Percentiles rank a stretch among this genome's conserved stretches.
phyloP scores from a whole-genome alignment of 2,329 filamentous ascomycete species.

The Claviceps digitariae region DNA sequence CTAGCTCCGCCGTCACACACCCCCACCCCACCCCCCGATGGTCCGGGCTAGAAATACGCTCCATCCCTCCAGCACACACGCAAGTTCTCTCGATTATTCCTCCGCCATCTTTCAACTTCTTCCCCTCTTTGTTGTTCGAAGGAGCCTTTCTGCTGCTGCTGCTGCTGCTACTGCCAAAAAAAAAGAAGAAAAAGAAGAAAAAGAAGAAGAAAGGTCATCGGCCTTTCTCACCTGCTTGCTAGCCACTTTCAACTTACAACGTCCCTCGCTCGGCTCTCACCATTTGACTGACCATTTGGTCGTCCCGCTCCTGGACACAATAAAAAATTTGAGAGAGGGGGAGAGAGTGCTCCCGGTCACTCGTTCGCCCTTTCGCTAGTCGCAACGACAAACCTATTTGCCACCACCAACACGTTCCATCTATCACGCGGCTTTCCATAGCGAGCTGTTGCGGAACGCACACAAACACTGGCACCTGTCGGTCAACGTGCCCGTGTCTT shows the following conservation, averaged over 20 bases:
- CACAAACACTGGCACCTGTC: constrained; percentile 12
- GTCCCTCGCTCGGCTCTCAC: too few relatives aligned
- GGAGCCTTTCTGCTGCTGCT: not conserved
- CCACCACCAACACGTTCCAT: not conserved
- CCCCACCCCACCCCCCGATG: constrained; percentile 2
- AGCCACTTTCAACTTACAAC: not conserved
- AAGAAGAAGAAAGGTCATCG: not conserved
- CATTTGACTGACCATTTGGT: not conserved
- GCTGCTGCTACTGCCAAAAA: too few relatives aligned
- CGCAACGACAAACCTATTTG: not conserved
- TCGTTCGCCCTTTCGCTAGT: not conserved
- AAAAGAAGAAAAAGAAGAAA: not conserved
- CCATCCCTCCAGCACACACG: not conserved
- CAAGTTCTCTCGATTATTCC: not conserved
- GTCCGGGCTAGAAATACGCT: constrained; percentile 9
- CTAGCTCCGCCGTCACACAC: not conserved
- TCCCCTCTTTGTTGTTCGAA: not conserved
- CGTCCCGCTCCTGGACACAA: not conserved
- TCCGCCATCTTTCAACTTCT: too few relatives aligned
- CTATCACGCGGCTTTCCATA: not conserved
- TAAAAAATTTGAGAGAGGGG: not conserved
- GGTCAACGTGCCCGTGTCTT: constrained; percentile 22
- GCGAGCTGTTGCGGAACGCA: not conserved
- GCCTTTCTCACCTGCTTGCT: not conserved
- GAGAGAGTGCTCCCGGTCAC: too few relatives aligned